Percentiles rank a stretch among this genome's conserved stretches.
phyloP scores from a whole-genome alignment of 495 filamentous ascomycete genomes.

The Pseudoneurospora amorphoporcata region DNA sequence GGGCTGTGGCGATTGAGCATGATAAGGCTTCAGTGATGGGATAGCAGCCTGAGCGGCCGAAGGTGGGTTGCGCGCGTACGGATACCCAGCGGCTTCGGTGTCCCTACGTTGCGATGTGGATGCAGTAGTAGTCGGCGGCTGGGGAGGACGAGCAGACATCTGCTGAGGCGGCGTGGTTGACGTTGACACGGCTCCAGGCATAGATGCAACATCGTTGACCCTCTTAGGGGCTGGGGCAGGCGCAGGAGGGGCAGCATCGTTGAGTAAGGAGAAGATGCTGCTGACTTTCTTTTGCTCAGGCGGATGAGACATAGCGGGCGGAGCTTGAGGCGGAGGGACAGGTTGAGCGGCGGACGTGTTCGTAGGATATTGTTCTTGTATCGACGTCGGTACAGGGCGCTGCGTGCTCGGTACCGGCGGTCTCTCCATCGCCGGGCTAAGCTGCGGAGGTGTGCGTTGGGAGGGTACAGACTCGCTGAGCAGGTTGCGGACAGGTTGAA shows the following conservation, averaged over 20 bases:
- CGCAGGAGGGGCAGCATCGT: constrained; percentile 36
- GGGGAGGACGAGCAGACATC: constrained; percentile 26
- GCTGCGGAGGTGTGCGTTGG: constrained; percentile 20
- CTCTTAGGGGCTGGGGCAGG: constrained; percentile 30
- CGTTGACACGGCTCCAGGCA: constrained; percentile 19
- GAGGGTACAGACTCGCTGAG: constrained; percentile 18
- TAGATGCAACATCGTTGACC: constrained; percentile 25
- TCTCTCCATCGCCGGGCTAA: constrained; percentile 9
- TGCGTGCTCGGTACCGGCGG: constrained; percentile 20
- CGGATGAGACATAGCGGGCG: constrained; percentile 22
- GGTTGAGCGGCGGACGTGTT: constrained; percentile 22
- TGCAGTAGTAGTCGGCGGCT: constrained; percentile 20
- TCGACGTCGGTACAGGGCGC: constrained; percentile 22
- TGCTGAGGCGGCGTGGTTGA: constrained; percentile 36
- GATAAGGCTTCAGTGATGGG: constrained; percentile 38
- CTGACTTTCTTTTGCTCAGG: constrained; percentile 34
- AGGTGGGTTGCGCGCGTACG: constrained; percentile 27
- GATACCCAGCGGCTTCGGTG: constrained; percentile 23
- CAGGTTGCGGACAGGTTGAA: constrained; percentile 22
- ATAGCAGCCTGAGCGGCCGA: constrained; percentile 30
- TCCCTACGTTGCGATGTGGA: constrained; percentile 29
- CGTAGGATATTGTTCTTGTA: constrained; percentile 27
- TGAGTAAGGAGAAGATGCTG: constrained; percentile 39
- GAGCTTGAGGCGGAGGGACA: constrained; percentile 19
- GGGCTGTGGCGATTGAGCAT: constrained; percentile 32